Percentiles rank a stretch among this genome's conserved stretches.
Conservation (phyloP, 495 filamentous ascomycete species). For the Talaromyces nanjingensis region DNA sequence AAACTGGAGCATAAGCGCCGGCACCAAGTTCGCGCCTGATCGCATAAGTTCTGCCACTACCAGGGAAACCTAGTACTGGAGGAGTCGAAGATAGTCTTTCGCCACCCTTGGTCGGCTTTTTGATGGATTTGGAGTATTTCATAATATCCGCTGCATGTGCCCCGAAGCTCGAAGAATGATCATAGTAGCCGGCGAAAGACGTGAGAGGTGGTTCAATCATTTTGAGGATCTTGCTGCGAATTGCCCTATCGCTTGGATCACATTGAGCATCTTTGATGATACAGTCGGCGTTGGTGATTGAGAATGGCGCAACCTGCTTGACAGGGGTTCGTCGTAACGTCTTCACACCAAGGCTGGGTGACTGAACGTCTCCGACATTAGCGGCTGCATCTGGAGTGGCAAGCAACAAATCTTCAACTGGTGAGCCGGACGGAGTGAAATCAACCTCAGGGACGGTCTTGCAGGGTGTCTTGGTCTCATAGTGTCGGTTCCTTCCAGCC, state of each 20-base stretch:
- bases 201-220: conserved; percentile 62
- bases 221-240: conserved; percentile 67
- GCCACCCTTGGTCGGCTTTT: conserved; percentile 53
- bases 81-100: conserved; percentile 46
- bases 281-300: conserved; percentile 23
- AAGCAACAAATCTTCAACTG: conserved; percentile 31
- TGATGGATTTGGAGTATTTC: conserved; percentile 63
- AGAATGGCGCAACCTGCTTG: conserved; percentile 48
- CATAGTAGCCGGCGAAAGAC: conserved; percentile 70
- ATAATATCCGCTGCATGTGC: conserved; percentile 66
- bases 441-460: conserved; percentile 30
- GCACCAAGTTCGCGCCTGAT: conserved; percentile 84
- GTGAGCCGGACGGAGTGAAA: conserved; percentile 20
- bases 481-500: conserved; percentile 44
- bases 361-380: conserved; percentile 28
- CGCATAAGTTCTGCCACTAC: conserved; percentile 54
- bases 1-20: conserved; percentile 91
- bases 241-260: conserved; percentile 73
- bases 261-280: conserved; percentile 77
- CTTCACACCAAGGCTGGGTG: conserved; percentile 43
- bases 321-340: conserved; percentile 63
- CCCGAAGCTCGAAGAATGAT: conserved; percentile 50
- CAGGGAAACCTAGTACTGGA: conserved; percentile 62
- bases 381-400: conserved; percentile 22
- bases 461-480: conserved; percentile 68